These are phyloP conservation scores for Didymella exigua DNA, from an alignment of 2,329 filamentous ascomycete genomes.

Conservation along the genomic window DNA sequence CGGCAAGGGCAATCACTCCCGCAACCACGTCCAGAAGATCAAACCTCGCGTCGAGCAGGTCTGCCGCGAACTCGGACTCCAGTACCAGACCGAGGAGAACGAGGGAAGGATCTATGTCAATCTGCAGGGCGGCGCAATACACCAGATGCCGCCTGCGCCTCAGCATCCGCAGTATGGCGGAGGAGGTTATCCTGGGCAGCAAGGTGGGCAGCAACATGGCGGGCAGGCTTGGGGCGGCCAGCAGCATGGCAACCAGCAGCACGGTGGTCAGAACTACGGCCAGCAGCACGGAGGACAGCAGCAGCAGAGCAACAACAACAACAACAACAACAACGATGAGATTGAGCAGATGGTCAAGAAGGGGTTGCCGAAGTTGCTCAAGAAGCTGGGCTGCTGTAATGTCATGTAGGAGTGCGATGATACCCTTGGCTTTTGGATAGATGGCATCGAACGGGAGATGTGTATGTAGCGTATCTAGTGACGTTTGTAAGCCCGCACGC, in stretches of 20 bases:
- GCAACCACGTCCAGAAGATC: conserved; percentile 84
- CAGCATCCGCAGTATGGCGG: conserved; percentile 46
- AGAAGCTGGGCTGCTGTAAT: conserved; percentile 71
- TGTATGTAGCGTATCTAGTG: no score
- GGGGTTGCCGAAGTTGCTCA: conserved; percentile 64
- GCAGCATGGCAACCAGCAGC: conserved; percentile 44
- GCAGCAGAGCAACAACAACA: conserved; percentile 39
- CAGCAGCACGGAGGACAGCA: conserved; percentile 48
- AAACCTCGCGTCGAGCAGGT: conserved; percentile 93
- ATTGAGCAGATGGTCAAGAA: conserved; percentile 66
- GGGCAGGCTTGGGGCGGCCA: no score
- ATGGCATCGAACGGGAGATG: no score
- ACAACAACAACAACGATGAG: conserved; percentile 60
- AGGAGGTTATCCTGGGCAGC: conserved; percentile 41
- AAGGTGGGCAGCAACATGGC: conserved; percentile 44
- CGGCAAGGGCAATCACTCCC: conserved; percentile 89
- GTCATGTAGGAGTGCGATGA: conserved; percentile 65
- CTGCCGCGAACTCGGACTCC: conserved; percentile 79
- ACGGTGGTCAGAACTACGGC: conserved; percentile 37
- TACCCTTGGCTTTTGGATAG: conserved; percentile 16
- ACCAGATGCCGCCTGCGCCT: conserved; percentile 48
- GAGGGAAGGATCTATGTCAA: conserved; percentile 88
- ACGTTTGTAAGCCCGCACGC: no score
- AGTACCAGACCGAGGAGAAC: conserved; percentile 86
- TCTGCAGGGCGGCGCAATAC: conserved; percentile 70